Evolutionary conservation across 2,329 filamentous ascomycete genomes (phyloP).

Genomic region (Claviceps digitariae): DNA sequence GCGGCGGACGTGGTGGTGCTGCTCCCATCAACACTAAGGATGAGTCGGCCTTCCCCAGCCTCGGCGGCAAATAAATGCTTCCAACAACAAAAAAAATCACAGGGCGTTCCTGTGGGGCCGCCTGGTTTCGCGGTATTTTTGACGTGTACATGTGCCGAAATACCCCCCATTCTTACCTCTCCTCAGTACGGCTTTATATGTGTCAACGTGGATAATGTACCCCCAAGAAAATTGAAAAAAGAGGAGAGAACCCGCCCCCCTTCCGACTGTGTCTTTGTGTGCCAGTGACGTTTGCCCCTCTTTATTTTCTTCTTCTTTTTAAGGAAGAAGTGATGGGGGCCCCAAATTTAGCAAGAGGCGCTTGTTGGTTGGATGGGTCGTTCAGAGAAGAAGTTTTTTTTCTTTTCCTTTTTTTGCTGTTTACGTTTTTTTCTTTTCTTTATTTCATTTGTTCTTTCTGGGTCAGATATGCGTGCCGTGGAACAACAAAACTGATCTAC

Average conservation of each 20-base stretch:
- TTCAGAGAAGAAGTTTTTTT: too few species aligned
- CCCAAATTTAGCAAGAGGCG: neutral
- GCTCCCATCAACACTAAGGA: constrained; percentile 42
- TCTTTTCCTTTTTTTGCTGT: too few species aligned
- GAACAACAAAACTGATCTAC: too few species aligned
- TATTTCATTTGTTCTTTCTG: too few species aligned
- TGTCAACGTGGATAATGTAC: constrained; percentile 5
- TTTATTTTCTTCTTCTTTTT: neutral
- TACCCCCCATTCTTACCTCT: constrained; percentile 1
- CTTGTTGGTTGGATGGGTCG: neutral
- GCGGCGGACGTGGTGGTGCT: constrained; percentile 27
- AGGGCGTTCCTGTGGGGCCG: neutral
- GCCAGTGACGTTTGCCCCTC: neutral
- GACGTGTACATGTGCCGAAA: constrained; percentile 6
- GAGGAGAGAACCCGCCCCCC: neutral
- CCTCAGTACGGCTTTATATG: constrained; percentile 3
- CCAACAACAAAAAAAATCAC: too few species aligned
- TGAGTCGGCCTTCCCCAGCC: constrained; percentile 46
- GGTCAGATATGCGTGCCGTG: too few species aligned
- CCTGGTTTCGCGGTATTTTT: neutral
- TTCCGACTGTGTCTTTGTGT: neutral
- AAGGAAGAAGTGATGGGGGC: too few species aligned
- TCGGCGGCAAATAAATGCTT: constrained; percentile 38
- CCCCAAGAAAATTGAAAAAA: neutral
- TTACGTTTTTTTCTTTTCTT: too few species aligned